Base-by-base conservation (phyloP, 2,329 filamentous ascomycete genomes). In the Colletotrichum cordylinicola region DNA sequence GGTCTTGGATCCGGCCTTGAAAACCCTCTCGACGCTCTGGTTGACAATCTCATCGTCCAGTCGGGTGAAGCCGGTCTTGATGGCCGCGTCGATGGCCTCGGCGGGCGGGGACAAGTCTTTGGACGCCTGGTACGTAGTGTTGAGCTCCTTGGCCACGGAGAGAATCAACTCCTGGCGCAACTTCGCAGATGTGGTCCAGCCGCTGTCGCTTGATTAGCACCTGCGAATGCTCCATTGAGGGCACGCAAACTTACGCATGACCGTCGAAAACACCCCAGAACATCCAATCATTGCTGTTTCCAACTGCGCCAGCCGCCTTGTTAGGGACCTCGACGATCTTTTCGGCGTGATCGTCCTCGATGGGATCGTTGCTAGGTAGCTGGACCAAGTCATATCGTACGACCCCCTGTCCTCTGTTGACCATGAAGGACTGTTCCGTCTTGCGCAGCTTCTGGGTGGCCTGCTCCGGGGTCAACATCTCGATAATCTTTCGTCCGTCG, bases 251-350 rank as follows among this genome's bases (percentile, higher is more conserved):
- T 85, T 87, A 96, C 95, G 95, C 95, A 85, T 99, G 97, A 1
- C 97, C 97, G 82, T 99, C 97, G 84, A 98, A 99, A 21, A 99
- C 96, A 74, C 96, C 97, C 97, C 98, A 99, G 84, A 99, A 99
- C 96, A 98, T 98, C 97, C 97, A 99, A 85, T 99, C 98, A 77
- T 91, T 95, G 75, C 89, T 92, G 21, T 90, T 88, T 48, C 89
- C 83, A 39, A 83, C 80, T 27, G 82, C 80, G 29, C 80, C 82
- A 39, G 78, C 80, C 85, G 82, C 90, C 86, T 80, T 90, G 69
- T 90, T 90, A 6, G 95, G 94, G 10, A 98, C 92, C 84, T 98
- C 95, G 62, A 99, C 95, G 81, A 98, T 98, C 90, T 98, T 98
- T 87, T 99, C 97, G 68, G 96, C 95, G 82, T 99, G 97, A 82